Evolutionary conservation across 140 eudicot species (phyloP), one percentile per base, ranked within the genome.

Genomic region (Erigeron philadelphicus): DNA sequence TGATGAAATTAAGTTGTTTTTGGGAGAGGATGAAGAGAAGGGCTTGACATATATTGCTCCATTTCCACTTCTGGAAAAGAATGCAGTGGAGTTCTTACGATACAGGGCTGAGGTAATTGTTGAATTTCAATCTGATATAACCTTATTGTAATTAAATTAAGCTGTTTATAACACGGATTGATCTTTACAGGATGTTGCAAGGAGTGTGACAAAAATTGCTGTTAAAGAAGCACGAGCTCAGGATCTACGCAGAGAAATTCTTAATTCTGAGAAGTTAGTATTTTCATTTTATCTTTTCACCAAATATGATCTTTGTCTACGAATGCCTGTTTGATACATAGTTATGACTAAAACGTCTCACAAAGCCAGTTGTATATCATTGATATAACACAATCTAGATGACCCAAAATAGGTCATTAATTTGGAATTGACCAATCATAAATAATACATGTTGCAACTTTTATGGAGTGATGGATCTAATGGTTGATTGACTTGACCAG

Each of bases 211-310:
- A 44, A 89, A 83, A 78, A 62, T 94, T 79, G 95, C 92, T 7
- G 97, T 94, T 35, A 86, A 87, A 77, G 99, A 94, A 84, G 81
- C 99, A 8, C 82, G 95, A 15, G 99, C 99, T 5, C 95, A 87
- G 76, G 99, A 94, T 81, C 77, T 94, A 13, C 86, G 97, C 74
- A 94, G 87, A 64, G 99, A 94, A 81, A 89, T 94, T 73, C 90
- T 94, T 57, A 94, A 94, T 72, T 94, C 99, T 42, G 97, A 89
- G 42, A 94, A 94, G 97, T 87, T 57, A 79, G 97, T 73, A 54
- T 67, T 47, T 46, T 43, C 31, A 31, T 35, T 44, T 18, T 23
- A 17, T 43, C 11, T 72, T 25, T 16, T 21, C 17, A 13, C 16
- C 21, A 5, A 17, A 35, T n/a, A 17, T 50, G 19, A 5, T 17